Conservation (phyloP, 805 yeast genomes). For the Yueomyces sinensis region DNA sequence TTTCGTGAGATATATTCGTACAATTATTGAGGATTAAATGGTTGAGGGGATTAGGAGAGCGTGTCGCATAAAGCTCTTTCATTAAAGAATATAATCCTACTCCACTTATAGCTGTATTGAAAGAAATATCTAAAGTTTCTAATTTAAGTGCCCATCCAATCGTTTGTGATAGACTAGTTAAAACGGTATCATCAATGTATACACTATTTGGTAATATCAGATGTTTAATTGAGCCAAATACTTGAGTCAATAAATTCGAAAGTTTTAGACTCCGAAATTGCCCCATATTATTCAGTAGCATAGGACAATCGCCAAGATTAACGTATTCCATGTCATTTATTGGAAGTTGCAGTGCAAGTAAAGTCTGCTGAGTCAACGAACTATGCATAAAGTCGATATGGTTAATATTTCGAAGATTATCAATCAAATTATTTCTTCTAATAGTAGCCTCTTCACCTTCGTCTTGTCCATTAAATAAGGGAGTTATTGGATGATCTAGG, state of each 20-base stretch:
- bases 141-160: conserved; percentile 2
- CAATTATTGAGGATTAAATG: conserved; percentile 18
- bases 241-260: neutral
- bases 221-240: neutral
- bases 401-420: conserved; percentile 9
- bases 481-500: conserved; percentile 3
- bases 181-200: neutral
- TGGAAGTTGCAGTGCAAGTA: neutral
- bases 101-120: conserved; percentile 21
- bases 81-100: conserved; percentile 19
- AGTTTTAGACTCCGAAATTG: neutral
- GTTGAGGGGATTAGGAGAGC: conserved; percentile 10
- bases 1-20: conserved; percentile 16
- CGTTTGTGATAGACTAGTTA: neutral
- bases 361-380: conserved; percentile 8
- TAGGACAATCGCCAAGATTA: conserved; percentile 17
- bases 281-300: neutral
- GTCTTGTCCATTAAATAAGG: neutral
- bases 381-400: conserved; percentile 19
- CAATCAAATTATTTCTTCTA: neutral
- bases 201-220: neutral
- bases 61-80: conserved; percentile 6
- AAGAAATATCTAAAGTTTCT: conserved; percentile 16
- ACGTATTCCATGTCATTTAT: neutral
- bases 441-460: neutral